These are phyloP conservation scores for Mortierella sp. DNA, from an alignment of 371 early-diverging fungal species.

Conservation along the genomic window DNA sequence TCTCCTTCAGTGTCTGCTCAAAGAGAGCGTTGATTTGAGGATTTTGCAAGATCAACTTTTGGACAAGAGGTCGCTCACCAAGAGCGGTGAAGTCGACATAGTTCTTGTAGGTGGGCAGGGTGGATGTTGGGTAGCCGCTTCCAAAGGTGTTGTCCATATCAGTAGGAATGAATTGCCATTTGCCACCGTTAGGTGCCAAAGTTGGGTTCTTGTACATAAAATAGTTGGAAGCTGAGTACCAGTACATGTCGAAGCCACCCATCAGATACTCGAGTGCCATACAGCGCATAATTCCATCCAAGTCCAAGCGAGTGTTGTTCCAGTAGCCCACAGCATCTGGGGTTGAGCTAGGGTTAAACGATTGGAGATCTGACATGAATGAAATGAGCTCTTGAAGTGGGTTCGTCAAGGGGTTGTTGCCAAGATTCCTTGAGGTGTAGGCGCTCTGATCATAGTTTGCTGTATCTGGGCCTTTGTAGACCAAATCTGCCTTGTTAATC, in stretches of 20 bases:
- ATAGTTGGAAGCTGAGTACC: slow-evolving; percentile 46
- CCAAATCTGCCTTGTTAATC: slow-evolving; percentile 25
- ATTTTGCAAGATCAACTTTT: slow-evolving; percentile 46
- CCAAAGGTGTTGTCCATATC: slow-evolving; percentile 47
- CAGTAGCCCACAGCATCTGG: slow-evolving; percentile 32
- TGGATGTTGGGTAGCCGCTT: slow-evolving; percentile 19
- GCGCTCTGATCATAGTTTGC: slow-evolving; percentile 15
- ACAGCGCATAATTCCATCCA: slow-evolving; percentile 38
- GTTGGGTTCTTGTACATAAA: slow-evolving; percentile 52
- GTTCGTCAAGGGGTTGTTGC: slow-evolving; percentile 15
- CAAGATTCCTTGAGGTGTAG: slow-evolving; percentile 24
- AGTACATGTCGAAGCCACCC: slow-evolving; percentile 43
- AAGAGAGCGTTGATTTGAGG: slow-evolving; percentile 57
- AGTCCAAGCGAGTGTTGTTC: slow-evolving; percentile 38
- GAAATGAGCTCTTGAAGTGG: slow-evolving; percentile 35
- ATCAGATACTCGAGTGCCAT: slow-evolving; percentile 53
- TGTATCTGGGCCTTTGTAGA: slow-evolving; percentile 35
- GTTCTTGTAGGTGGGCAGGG: slow-evolving; percentile 21
- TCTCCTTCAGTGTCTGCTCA: slow-evolving; percentile 63
- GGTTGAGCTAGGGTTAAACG: slow-evolving; percentile 33
- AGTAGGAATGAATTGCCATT: slow-evolving; percentile 50
- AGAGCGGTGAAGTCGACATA: slow-evolving; percentile 16
- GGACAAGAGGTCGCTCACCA: slow-evolving; percentile 30
- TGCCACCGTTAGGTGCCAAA: slow-evolving; percentile 17
- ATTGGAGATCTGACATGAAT: slow-evolving; percentile 42